Evolutionary conservation across 75 land plant species (phyloP).

Genomic region (Cryptomeria japonica): DNA sequence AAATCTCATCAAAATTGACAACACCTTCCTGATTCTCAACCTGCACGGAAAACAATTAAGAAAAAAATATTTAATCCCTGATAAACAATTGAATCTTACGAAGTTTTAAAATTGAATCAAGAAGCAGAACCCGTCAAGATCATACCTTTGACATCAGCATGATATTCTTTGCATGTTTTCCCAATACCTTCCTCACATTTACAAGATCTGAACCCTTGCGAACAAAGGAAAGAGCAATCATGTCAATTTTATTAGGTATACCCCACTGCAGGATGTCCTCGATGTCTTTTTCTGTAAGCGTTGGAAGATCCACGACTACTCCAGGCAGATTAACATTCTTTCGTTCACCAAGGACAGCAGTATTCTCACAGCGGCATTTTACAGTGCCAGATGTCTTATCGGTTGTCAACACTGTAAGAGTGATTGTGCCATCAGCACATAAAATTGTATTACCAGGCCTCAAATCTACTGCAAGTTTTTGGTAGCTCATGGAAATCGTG

Average conservation of each 20-base stretch:
- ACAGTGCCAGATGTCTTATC: slow-evolving; percentile 61
- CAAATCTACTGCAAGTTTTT: slow-evolving; percentile 73
- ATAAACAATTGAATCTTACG: background rate
- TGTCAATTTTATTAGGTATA: slow-evolving; percentile 86
- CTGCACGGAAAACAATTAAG: too few species aligned
- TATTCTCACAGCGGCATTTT: slow-evolving; percentile 80
- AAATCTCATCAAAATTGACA: too few species aligned
- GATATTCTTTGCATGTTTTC: slow-evolving; percentile 73
- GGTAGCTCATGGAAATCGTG: slow-evolving; percentile 88
- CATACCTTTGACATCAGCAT: slow-evolving; percentile 86
- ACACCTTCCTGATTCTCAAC: too few species aligned
- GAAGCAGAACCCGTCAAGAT: background rate
- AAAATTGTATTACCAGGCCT: slow-evolving; percentile 74
- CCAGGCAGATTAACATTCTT: slow-evolving; percentile 95
- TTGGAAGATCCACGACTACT: slow-evolving; percentile 89
- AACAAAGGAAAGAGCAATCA: slow-evolving; percentile 97
- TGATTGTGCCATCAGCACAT: slow-evolving; percentile 90
- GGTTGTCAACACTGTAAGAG: slow-evolving; percentile 74
- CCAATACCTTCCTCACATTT: slow-evolving; percentile 65
- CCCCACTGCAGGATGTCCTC: slow-evolving; percentile 93
- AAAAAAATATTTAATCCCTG: too few species aligned
- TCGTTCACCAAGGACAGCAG: slow-evolving; percentile 83
- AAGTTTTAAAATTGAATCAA: background rate
- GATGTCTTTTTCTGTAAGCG: slow-evolving; percentile 83
- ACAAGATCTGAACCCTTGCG: slow-evolving; percentile 90